Evolutionary conservation across 2,329 filamentous ascomycete genomes (phyloP).

Genomic region (Didymella glomerata): DNA sequence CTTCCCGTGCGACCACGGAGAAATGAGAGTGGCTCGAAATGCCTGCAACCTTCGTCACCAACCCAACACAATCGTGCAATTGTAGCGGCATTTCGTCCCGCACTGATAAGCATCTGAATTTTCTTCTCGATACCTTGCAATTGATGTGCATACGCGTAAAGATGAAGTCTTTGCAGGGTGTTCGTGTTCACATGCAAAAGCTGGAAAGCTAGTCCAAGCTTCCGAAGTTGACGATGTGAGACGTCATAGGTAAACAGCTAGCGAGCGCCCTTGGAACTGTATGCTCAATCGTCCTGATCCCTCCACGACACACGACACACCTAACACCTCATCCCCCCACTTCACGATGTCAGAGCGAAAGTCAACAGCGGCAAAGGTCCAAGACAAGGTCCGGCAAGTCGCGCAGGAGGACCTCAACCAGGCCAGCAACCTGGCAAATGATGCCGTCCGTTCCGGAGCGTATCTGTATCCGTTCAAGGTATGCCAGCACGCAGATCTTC

Average conservation of each 20-base stretch:
- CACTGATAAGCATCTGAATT: neutral
- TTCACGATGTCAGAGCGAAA: conserved; percentile 25
- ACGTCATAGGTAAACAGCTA: conserved; percentile 2
- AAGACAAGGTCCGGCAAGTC: conserved; percentile 64
- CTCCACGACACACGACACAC: conserved; percentile 20
- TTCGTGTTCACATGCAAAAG: conserved; percentile 1
- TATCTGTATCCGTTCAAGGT: conserved; percentile 87
- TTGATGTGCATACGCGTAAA: conserved; percentile 9
- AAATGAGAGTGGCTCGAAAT: neutral
- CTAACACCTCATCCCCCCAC: conserved; percentile 13
- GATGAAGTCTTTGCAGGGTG: neutral
- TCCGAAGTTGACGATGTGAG: conserved; percentile 2
- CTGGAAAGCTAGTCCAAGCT: conserved; percentile 1
- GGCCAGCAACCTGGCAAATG: conserved; percentile 68
- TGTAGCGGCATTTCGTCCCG: conserved; percentile 7
- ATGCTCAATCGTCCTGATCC: neutral
- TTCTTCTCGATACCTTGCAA: conserved; percentile 1
- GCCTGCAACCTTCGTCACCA: conserved; percentile 8
- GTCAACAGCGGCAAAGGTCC: conserved; percentile 37
- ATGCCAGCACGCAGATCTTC: conserved; percentile 15
- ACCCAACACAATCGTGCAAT: conserved; percentile 3
- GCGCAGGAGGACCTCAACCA: conserved; percentile 75
- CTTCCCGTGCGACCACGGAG: neutral
- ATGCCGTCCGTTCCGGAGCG: conserved; percentile 77
- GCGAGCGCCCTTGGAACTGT: conserved; percentile 1